These are phyloP conservation scores for Emergomyces africanus DNA, from an alignment of 2,329 filamentous ascomycete genomes.

Conservation along the genomic window DNA sequence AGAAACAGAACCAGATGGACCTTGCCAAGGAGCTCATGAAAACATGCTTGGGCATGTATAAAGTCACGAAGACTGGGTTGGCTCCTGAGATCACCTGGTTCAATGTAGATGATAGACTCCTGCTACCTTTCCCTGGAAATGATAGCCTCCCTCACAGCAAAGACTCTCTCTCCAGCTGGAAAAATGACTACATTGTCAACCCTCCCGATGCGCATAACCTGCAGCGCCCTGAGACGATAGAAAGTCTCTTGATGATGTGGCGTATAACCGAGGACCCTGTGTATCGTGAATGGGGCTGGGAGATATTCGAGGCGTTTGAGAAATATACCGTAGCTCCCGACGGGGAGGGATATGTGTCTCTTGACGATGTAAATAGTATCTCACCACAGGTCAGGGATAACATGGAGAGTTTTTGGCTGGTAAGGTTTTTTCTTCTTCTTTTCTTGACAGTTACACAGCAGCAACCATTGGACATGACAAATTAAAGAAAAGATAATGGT, in stretches of 20 bases:
- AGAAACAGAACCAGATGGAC: constrained; percentile 74
- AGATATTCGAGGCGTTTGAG: constrained; percentile 91
- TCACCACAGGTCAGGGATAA: constrained; percentile 67
- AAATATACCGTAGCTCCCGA: constrained; percentile 49
- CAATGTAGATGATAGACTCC: constrained; percentile 43
- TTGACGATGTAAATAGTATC: constrained; percentile 59
- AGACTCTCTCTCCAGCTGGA: constrained; percentile 41
- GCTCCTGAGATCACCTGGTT: constrained; percentile 93
- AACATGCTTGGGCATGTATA: constrained; percentile 98
- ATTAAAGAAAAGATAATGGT: background rate
- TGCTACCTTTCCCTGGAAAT: constrained; percentile 22
- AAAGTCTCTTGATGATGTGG: constrained; percentile 97
- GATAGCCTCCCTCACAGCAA: constrained; percentile 16
- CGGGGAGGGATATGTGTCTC: constrained; percentile 60
- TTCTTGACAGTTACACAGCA: background rate
- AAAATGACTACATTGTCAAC: constrained; percentile 68
- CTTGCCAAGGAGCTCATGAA: constrained; percentile 86
- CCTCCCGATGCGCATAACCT: constrained; percentile 80
- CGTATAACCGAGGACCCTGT: constrained; percentile 80
- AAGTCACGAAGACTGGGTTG: constrained; percentile 77
- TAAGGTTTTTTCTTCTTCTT: no score
- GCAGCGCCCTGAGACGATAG: constrained; percentile 88
- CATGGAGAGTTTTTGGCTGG: constrained; percentile 98
- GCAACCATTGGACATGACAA: background rate
- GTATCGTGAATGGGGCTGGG: constrained; percentile 96